Percentiles rank a stretch among this genome's conserved stretches.
Evolutionary conservation across 495 filamentous ascomycete species (phyloP).

Genomic region (Neurospora intermedia): DNA sequence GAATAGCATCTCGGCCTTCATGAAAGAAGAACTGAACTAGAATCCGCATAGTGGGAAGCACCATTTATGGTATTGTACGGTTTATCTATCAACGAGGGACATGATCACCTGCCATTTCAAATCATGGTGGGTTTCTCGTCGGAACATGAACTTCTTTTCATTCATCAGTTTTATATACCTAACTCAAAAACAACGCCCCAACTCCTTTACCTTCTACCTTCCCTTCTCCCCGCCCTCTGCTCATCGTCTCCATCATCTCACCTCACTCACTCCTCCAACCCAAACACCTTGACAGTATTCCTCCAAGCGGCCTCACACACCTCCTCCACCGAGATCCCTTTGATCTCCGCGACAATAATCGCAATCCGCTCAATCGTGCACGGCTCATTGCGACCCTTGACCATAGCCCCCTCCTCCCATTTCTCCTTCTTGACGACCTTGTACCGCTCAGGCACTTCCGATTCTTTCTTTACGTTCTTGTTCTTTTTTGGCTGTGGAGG

Average conservation of each 20-base stretch:
- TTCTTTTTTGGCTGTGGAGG: slow-evolving; percentile 18
- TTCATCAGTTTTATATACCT: too few relatives aligned
- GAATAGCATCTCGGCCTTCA: background rate
- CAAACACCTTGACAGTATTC: slow-evolving; percentile 75
- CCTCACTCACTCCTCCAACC: slow-evolving; percentile 41
- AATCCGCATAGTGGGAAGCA: background rate
- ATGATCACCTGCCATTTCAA: too few relatives aligned
- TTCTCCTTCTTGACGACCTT: slow-evolving; percentile 82
- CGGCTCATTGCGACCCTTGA: slow-evolving; percentile 90
- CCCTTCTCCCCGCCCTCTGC: background rate
- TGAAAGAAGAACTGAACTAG: background rate
- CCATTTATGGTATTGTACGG: background rate
- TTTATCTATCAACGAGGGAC: background rate
- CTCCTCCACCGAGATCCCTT: slow-evolving; percentile 66
- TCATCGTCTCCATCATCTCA: too few relatives aligned
- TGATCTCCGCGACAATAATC: slow-evolving; percentile 72
- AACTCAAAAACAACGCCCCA: background rate
- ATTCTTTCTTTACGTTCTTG: slow-evolving; percentile 32
- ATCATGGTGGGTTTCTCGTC: too few relatives aligned
- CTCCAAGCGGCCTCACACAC: slow-evolving; percentile 79
- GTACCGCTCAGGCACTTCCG: slow-evolving; percentile 36
- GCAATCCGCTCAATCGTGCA: slow-evolving; percentile 77
- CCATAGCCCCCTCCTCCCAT: slow-evolving; percentile 66
- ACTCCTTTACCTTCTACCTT: background rate
- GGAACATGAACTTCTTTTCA: too few relatives aligned